Conservation (phyloP, 2,329 filamentous ascomycete genomes). For the Hypoxylon sp. region DNA sequence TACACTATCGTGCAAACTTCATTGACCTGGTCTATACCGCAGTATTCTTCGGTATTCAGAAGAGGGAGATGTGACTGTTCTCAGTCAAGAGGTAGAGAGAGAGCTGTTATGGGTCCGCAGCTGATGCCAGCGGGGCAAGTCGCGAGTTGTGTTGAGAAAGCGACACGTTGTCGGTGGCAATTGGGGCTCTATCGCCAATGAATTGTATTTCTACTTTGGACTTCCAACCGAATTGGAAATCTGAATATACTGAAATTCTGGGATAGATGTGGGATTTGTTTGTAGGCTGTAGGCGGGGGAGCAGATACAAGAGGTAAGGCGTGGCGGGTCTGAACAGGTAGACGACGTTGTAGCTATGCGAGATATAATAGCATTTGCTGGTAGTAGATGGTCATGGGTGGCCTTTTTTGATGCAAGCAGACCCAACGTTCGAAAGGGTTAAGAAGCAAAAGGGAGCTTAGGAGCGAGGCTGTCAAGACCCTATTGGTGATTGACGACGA, state of each 20-base stretch:
- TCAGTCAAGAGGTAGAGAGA: constrained; percentile 29
- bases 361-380: constrained; percentile 33
- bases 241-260: constrained; percentile 20
- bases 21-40: constrained; percentile 36
- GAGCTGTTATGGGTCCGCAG: constrained; percentile 27
- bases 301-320: constrained; percentile 30
- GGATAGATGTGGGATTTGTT: constrained; percentile 20
- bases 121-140: constrained; percentile 26
- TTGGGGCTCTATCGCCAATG: constrained; percentile 37
- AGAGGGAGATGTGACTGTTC: constrained; percentile 32
- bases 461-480: constrained; percentile 36
- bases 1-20: constrained; percentile 36
- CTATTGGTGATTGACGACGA: constrained; percentile 36
- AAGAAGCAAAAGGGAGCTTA: constrained; percentile 24
- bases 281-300: constrained; percentile 30
- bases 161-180: constrained; percentile 30
- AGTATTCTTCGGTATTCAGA: constrained; percentile 35
- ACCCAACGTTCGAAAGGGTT: constrained; percentile 28
- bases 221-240: constrained; percentile 29
- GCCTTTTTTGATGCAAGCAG: constrained; percentile 25
- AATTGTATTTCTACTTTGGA: constrained; percentile 23
- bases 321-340: constrained; percentile 31
- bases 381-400: constrained; percentile 37
- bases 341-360: constrained; percentile 36
- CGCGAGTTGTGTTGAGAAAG: constrained; percentile 6